Evolutionary conservation across 2,329 filamentous ascomycete genomes (phyloP).

Genomic region (Fusarium sp.): DNA sequence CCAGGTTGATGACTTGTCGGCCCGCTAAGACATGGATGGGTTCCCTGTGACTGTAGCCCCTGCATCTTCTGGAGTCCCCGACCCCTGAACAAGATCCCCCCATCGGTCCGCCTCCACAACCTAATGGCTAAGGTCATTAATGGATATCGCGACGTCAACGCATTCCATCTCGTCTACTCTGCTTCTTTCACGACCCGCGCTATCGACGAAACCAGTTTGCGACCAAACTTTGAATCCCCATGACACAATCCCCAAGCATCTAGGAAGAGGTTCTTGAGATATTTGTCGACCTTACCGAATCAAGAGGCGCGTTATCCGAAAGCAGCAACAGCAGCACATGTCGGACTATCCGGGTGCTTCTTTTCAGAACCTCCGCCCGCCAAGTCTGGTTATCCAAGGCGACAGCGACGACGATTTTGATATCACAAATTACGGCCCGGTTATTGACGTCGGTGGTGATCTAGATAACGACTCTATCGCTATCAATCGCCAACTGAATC

Average conservation of each 20-base stretch:
- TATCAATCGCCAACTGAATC: slow-evolving; percentile 30
- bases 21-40: slow-evolving; percentile 23
- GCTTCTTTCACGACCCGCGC: slow-evolving; percentile 22
- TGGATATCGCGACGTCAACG: slow-evolving; percentile 39
- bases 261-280: slow-evolving; percentile 8
- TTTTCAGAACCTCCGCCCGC: slow-evolving; percentile 43
- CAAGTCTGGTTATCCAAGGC: slow-evolving; percentile 46
- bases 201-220: slow-evolving; percentile 35
- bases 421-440: slow-evolving; percentile 8
- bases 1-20: background rate
- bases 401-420: slow-evolving; percentile 38
- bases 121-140: slow-evolving; percentile 12
- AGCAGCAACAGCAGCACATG: slow-evolving; percentile 40
- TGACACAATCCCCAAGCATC: slow-evolving; percentile 8
- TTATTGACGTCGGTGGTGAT: slow-evolving; percentile 21
- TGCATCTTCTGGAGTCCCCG: slow-evolving; percentile 29
- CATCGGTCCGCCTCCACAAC: slow-evolving; percentile 33
- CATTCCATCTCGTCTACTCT: slow-evolving; percentile 34
- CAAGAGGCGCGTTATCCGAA: slow-evolving; percentile 35
- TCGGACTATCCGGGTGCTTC: slow-evolving; percentile 42
- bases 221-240: slow-evolving; percentile 15
- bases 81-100: slow-evolving; percentile 39
- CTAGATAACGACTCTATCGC: slow-evolving; percentile 24
- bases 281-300: slow-evolving; percentile 27
- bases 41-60: slow-evolving; percentile 36